Evolutionary conservation across 225 moss, liverwort and hornwort genomes (phyloP).

Genomic region (Polytrichum commune): DNA sequence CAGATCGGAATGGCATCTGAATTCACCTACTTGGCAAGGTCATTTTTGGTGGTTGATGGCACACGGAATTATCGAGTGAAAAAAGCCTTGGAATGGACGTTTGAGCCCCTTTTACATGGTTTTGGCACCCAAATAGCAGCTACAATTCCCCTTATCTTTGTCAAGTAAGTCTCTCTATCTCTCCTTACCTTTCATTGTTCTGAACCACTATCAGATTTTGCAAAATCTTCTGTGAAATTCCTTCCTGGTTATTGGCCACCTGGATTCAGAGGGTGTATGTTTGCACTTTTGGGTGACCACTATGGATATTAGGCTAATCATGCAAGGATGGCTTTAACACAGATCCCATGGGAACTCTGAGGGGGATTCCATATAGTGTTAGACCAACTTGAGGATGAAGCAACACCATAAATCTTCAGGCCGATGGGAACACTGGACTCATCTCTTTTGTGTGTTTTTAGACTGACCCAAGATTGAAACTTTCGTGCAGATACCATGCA

Average conservation of each 20-base stretch:
- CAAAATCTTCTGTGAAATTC: not conserved
- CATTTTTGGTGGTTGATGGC: constrained; percentile 89
- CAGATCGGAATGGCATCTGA: constrained; percentile 95
- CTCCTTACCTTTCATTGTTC: not conserved
- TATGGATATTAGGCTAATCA: too few relatives aligned
- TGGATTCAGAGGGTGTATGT: too few relatives aligned
- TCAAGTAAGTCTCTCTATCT: constrained; percentile 56
- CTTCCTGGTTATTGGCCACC: too few relatives aligned
- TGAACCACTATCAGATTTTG: not conserved
- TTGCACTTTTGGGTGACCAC: too few relatives aligned
- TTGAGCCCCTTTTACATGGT: constrained; percentile 92
- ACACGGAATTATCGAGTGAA: constrained; percentile 75
- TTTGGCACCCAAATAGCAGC: constrained; percentile 93
- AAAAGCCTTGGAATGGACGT: constrained; percentile 94
- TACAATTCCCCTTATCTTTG: constrained; percentile 82
- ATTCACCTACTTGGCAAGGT: constrained; percentile 95
- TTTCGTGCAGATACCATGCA: constrained; percentile 66
- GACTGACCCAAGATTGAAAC: not conserved
- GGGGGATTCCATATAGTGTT: too few relatives aligned
- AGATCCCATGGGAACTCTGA: too few relatives aligned
- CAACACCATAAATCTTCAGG: too few relatives aligned
- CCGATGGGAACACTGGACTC: too few relatives aligned
- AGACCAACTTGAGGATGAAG: too few relatives aligned
- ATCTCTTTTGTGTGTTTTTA: too few relatives aligned
- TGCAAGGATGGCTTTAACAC: too few relatives aligned